These are phyloP conservation scores for Aspergillus conjunctus DNA, from an alignment of 495 filamentous ascomycete species.

Conservation along the genomic window DNA sequence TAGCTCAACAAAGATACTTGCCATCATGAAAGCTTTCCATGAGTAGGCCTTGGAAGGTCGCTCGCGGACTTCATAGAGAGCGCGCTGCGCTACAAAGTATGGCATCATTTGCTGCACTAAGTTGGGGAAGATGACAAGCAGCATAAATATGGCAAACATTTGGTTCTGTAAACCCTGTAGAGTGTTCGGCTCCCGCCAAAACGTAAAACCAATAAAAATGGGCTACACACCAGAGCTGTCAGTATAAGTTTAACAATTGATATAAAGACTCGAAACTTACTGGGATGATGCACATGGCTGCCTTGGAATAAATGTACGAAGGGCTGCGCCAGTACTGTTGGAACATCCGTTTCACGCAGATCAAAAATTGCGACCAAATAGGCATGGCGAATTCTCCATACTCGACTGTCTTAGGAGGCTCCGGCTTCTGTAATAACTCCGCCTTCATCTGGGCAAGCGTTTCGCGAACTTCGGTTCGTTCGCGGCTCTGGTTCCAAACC, in stretches of 20 bases:
- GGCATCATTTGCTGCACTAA: slow-evolving; percentile 86
- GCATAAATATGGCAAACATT: slow-evolving; percentile 84
- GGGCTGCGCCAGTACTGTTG: slow-evolving; percentile 91
- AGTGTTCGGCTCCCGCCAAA: slow-evolving; percentile 69
- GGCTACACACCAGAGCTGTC: slow-evolving; percentile 59
- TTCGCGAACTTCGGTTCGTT: slow-evolving; percentile 62
- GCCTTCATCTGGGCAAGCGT: slow-evolving; percentile 68
- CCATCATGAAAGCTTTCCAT: slow-evolving; percentile 81
- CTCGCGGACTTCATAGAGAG: slow-evolving; percentile 83
- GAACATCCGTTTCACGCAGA: slow-evolving; percentile 65
- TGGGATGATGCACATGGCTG: slow-evolving; percentile 51
- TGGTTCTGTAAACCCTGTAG: slow-evolving; percentile 84
- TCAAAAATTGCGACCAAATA: slow-evolving; percentile 47
- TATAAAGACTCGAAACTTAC: slow-evolving; percentile 23
- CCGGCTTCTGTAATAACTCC: slow-evolving; percentile 49
- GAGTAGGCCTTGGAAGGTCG: slow-evolving; percentile 81
- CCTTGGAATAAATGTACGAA: slow-evolving; percentile 79
- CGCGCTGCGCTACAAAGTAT: slow-evolving; percentile 73
- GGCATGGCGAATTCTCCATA: slow-evolving; percentile 56
- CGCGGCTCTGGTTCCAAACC: slow-evolving; percentile 71
- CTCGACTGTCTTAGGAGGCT: slow-evolving; percentile 32
- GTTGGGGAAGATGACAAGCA: slow-evolving; percentile 74
- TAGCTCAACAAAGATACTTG: slow-evolving; percentile 73
- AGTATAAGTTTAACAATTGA: not conserved
- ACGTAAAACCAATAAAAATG: slow-evolving; percentile 87